These are phyloP conservation scores for Coelastrella sp. DNA, from an alignment of 139 green algal species.

Conservation along the genomic window DNA sequence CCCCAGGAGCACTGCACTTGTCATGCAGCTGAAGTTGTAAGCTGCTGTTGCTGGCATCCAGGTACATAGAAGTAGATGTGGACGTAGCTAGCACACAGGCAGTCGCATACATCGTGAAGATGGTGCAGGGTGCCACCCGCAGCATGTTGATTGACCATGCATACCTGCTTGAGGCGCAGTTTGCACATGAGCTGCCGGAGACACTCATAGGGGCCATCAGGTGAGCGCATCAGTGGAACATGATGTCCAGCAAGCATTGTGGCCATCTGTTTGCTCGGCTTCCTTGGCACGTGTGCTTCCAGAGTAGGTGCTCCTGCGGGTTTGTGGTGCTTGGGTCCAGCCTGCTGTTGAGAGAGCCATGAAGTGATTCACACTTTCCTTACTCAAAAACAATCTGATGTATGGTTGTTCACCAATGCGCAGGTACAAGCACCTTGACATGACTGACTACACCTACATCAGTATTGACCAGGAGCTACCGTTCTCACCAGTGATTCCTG, in stretches of 20 bases:
- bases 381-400: too few relatives aligned
- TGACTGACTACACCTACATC: slow-evolving; percentile 43
- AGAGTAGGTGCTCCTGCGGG: too few relatives aligned
- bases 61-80: slow-evolving; percentile 50
- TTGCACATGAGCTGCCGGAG: slow-evolving; percentile 55
- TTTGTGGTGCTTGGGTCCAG: too few relatives aligned
- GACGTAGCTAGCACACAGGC: slow-evolving; percentile 41
- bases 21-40: background rate
- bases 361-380: too few relatives aligned
- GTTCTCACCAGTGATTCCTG: slow-evolving; percentile 35
- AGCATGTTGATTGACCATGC: slow-evolving; percentile 54
- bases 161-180: slow-evolving; percentile 46
- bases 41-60: background rate
- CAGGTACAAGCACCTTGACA: slow-evolving; percentile 52
- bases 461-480: slow-evolving; percentile 37
- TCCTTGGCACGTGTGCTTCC: too few relatives aligned
- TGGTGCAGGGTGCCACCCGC: slow-evolving; percentile 52
- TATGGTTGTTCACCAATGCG: background rate
- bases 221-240: background rate
- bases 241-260: too few relatives aligned
- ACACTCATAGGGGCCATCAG: slow-evolving; percentile 46
- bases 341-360: too few relatives aligned
- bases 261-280: too few relatives aligned
- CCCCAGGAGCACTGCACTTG: background rate
- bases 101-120: slow-evolving; percentile 47